A percentile compares a stretch with the other conserved stretches of the same genome.
These are phyloP conservation scores for Aspergillus aculeatus DNA, from an alignment of 2,329 filamentous ascomycete genomes.

Conservation along the genomic window DNA sequence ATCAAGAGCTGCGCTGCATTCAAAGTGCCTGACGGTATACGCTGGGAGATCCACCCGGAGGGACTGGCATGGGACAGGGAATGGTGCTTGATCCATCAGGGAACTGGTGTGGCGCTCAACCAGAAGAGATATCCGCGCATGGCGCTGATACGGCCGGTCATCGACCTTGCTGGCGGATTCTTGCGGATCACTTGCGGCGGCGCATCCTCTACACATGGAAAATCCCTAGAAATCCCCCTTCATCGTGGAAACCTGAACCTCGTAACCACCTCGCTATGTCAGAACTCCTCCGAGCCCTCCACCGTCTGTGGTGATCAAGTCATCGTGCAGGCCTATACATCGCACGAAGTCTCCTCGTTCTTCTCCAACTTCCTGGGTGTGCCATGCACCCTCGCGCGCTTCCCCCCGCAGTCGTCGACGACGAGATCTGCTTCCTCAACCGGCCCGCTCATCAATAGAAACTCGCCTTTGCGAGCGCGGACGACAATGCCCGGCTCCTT, in stretches of 20 bases:
- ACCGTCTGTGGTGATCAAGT: slow-evolving; percentile 83
- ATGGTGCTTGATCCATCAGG: slow-evolving; percentile 90
- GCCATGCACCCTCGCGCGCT: slow-evolving; percentile 79
- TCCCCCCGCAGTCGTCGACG: slow-evolving; percentile 67
- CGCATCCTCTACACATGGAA: slow-evolving; percentile 32
- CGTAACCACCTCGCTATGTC: slow-evolving; percentile 64
- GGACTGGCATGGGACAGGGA: slow-evolving; percentile 93
- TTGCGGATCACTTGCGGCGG: slow-evolving; percentile 56
- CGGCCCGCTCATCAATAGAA: slow-evolving; percentile 45
- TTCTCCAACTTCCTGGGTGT: slow-evolving; percentile 74
- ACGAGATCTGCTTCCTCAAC: slow-evolving; percentile 71
- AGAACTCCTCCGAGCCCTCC: slow-evolving; percentile 49
- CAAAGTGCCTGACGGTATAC: slow-evolving; percentile 58
- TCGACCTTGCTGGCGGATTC: slow-evolving; percentile 68
- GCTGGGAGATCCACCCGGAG: slow-evolving; percentile 77
- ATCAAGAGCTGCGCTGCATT: slow-evolving; percentile 93
- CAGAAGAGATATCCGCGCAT: slow-evolving; percentile 88
- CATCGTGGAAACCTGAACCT: slow-evolving; percentile 41
- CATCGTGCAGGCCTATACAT: slow-evolving; percentile 67
- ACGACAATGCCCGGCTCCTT: slow-evolving; percentile 54
- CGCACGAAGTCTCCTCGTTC: slow-evolving; percentile 66
- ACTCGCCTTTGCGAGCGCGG: slow-evolving; percentile 14
- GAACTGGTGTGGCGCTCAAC: slow-evolving; percentile 77
- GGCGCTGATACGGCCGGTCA: slow-evolving; percentile 72
- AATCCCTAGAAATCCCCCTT: slow-evolving; percentile 38